phyloP scores from a whole-genome alignment of 441 rosid species.

The Pelargonium fulgidum region DNA sequence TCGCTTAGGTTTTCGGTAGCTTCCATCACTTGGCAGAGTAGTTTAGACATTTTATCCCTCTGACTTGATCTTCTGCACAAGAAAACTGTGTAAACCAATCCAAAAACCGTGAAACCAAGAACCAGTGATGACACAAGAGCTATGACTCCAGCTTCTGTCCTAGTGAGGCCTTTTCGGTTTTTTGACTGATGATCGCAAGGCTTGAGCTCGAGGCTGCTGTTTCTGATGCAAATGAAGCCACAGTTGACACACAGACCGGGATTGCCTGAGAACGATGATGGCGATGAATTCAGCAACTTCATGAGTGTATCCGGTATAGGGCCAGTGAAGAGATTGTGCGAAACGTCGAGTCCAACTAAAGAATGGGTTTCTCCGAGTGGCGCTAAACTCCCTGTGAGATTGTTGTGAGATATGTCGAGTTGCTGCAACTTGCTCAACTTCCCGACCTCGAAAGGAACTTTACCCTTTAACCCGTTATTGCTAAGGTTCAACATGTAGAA shows the following conservation, averaged over 20 bases:
- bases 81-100: conserved; percentile 27
- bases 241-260: conserved; percentile 49
- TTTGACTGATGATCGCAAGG: conserved; percentile 32
- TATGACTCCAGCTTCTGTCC: conserved; percentile 32
- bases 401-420: conserved; percentile 62
- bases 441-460: conserved; percentile 43
- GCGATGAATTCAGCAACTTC: conserved; percentile 31
- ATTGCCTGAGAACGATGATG: conserved; percentile 52
- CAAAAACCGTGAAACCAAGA: conserved; percentile 29
- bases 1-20: conserved; percentile 66
- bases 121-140: conserved; percentile 32
- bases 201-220: conserved; percentile 21
- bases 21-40: conserved; percentile 44
- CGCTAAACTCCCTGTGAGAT: conserved; percentile 47
- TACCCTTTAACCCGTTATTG: conserved; percentile 46
- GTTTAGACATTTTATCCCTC: conserved; percentile 36
- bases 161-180: conserved; percentile 27
- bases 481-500: conserved; percentile 59
- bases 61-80: conserved; percentile 23
- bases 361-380: conserved; percentile 37
- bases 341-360: conserved; percentile 41
- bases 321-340: conserved; percentile 59
- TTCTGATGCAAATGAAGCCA: conserved; percentile 24
- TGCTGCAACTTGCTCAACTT: conserved; percentile 36
- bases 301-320: conserved; percentile 49